These are phyloP conservation scores for Phoma herbarum DNA, from an alignment of 2,329 filamentous ascomycete genomes.

Conservation along the genomic window DNA sequence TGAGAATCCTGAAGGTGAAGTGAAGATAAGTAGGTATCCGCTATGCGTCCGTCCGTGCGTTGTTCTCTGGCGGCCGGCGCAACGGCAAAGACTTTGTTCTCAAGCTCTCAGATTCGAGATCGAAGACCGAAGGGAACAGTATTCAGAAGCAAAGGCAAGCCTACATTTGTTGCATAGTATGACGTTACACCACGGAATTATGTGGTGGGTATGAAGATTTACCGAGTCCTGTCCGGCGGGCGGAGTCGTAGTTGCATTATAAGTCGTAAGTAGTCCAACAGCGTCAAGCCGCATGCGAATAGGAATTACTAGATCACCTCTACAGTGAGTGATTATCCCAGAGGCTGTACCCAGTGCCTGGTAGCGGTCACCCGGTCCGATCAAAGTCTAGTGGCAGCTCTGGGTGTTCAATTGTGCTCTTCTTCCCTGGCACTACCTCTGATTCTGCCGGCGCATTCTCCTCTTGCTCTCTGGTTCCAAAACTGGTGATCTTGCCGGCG, in stretches of 20 bases:
- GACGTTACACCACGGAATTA: too few species aligned
- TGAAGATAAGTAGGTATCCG: background rate
- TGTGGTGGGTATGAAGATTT: too few species aligned
- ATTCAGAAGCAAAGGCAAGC: background rate
- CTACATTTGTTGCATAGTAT: too few species aligned
- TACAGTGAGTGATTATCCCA: background rate
- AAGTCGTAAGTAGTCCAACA: constrained; percentile 5
- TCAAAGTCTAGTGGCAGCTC: background rate
- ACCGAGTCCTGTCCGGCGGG: background rate
- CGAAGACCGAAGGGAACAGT: too few species aligned
- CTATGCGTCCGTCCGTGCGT: background rate
- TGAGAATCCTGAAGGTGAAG: background rate
- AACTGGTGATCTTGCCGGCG: constrained; percentile 44
- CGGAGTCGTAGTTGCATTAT: constrained; percentile 1
- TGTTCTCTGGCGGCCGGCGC: background rate
- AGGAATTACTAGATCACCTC: background rate
- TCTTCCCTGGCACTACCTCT: constrained; percentile 3
- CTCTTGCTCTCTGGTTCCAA: constrained; percentile 20
- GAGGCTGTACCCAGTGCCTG: too few species aligned
- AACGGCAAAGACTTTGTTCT: too few species aligned
- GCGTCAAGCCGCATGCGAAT: background rate
- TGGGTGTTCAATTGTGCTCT: background rate
- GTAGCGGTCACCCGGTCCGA: constrained; percentile 3
- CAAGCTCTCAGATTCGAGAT: too few species aligned
- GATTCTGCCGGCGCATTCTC: background rate